Evolutionary conservation across 2,329 filamentous ascomycete genomes (phyloP), one percentile per base, ranked within the genome.

Genomic region (Fusarium lyarnte): DNA sequence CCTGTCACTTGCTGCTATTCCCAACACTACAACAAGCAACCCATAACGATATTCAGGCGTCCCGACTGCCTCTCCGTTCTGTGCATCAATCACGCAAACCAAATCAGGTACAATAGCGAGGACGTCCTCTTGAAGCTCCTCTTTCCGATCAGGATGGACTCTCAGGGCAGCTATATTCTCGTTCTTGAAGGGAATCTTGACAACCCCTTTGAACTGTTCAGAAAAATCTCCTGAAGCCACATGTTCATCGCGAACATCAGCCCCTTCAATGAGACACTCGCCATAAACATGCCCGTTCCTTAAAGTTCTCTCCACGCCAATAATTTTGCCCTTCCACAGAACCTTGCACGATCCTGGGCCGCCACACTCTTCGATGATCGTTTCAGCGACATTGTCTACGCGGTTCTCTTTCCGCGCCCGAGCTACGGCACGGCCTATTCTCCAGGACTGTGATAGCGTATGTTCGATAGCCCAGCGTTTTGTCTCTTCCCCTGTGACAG

Each of bases 131-230:
- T 82, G 81, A 8, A 69, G 77, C 60, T 86, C 84, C n/a, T 81
- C 77, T 2, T 76, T 72, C 19, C 80, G 73, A 16, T 77, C 78
- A 10, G 80, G 59, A 31, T 76, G 71, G 1, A 83, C 70, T 55
- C 74, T 81, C 49, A 86, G 80, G 1, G 88, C 90, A n/a, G 87
- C 87, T 47, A 93, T 91, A 74, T 93, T 93, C 77, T 93, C 91
- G 78, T 93, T 93, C 81, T 92, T 92, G 83, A 93, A 93, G 0
- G 91, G 90, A 53, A 93, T 90, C 76, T 88, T 90, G 77, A 92
- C 80, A 35, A 80, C 72, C 1, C 89, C 89, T 46, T 76, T 66
- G 77, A 86, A 81, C 36, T 79, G 74, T 5, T 70, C n/a, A 3
- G 53, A 5, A 5, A 29, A 23, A 16, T 55, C 42, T 52, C 63